Evolutionary conservation across 176 grass and related monocot species (phyloP), one percentile per base, ranked within the genome.

Genomic region (Phyllostachys edulis): DNA sequence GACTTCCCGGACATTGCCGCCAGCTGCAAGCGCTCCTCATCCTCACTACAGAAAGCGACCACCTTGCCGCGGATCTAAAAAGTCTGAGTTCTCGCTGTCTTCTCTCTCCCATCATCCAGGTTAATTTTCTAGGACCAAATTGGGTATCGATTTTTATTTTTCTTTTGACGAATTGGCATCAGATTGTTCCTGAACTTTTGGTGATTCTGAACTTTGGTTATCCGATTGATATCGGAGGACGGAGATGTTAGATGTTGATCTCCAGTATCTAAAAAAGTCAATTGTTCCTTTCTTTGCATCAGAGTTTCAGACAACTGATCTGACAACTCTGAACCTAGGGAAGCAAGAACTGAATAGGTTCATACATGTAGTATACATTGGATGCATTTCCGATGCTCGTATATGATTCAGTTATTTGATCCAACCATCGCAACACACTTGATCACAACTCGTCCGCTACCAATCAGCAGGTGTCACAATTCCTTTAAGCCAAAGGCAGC

Each of bases 21-120:
- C 13, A 73, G 81, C 23, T 75, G 76, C 39, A 88, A 88, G 56
- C 73, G 88, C 26, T 87, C 88, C 2, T 92, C 91, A 18, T 80
- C 75, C 52, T 34, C 3, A 72, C 54, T 21, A 5, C 61, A 67
- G 73, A 76, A 46, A 36, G 79, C 49, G 1, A 60, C 16, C 16
- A 8, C 62, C 42, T 79, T 88, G 26, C 91, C 88, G 39, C 80
- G n/a, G n/a, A 29, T 29, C 1, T 29, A 29, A 29, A 29, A 29
- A 29, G 29, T 29, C 29, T 1, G 29, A 29, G 29, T 29, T 29
- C 29, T 29, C 1, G 0, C 29, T 29, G 29, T 29, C 29, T 29
- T 29, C 29, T 29, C 29, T 29, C 29, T 29, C 29, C 29, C 29
- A 29, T 29, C 29, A 29, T 29, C 29, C 29, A 29, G 29, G 29